Base-by-base conservation (phyloP, 306 rosid species). In the Castanospermum australe region DNA sequence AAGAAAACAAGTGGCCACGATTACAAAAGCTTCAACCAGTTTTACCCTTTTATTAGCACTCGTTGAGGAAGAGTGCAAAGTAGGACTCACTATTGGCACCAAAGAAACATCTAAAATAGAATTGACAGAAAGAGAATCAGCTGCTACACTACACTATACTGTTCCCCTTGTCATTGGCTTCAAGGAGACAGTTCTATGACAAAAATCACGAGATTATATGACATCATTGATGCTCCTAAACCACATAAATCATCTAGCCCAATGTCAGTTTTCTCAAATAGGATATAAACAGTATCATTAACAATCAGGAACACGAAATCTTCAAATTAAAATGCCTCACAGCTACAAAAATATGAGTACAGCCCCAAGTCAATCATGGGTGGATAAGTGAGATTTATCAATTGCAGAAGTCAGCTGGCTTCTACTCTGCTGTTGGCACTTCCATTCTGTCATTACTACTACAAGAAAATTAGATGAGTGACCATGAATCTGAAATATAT, bases 331-430 rank as follows among this genome's bases (percentile, higher is more conserved):
- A 78, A 18, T 67, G 82, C 82, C 77, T 81, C 62, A 55, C 21
- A 79, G 83, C 87, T 88, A 77, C 79, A 67, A 77, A 81, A 81
- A 81, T 79, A 86, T 47, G 81, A 83, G 83, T 85, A 86, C 86
- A 79, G 60, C 71, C 82, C 83, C 80, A 60, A 42, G 87, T 81
- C 71, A 80, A 65, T 47, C 55, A 78, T 60, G 83, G 76, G 77
- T 48, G 72, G 64, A 85, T 61, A 78, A 69, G 93, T 87, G 83
- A 78, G 78, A 71, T 51, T 66, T 59, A 67, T 67, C 75, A 45
- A 77, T 44, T 42, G 75, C 84, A 48, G 76, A 80, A 81, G 89
- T 87, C 85, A 77, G 80, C 72, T 81, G 81, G 82, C 84, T 75
- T 79, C 83, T 79, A 83, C 86, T 63, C 81, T 73, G 44, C 10